Percentiles rank a stretch among this genome's conserved stretches.
Conservation (phyloP, 345 rosid species). For the Eucalyptus cloeziana region DNA sequence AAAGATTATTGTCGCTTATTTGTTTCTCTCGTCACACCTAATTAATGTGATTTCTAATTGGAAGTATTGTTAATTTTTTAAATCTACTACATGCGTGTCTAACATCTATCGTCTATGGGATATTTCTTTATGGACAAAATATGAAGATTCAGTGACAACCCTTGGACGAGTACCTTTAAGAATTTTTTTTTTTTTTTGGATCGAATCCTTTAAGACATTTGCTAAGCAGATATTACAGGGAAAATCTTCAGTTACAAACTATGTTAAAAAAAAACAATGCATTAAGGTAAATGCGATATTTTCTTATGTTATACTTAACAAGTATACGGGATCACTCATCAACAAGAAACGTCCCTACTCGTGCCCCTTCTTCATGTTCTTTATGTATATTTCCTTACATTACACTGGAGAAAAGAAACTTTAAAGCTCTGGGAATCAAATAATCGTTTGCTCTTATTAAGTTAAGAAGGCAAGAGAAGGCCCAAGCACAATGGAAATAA, state of each 20-base stretch:
- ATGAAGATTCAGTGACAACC: background rate
- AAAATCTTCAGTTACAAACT: background rate
- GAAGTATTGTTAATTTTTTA: background rate
- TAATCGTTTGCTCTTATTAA: background rate
- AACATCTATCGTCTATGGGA: background rate
- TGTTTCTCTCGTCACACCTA: background rate
- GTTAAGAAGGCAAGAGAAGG: background rate
- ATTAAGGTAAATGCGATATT: background rate
- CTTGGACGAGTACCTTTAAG: background rate
- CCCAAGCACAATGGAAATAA: background rate
- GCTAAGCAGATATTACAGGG: background rate
- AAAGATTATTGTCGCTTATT: background rate
- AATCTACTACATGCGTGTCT: background rate
- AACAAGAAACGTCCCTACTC: background rate
- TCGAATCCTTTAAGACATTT: background rate
- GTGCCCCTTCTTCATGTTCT: background rate
- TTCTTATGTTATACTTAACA: background rate
- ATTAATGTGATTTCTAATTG: background rate
- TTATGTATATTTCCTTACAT: background rate
- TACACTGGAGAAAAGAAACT: background rate
- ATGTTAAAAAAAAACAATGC: background rate
- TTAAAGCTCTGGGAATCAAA: background rate
- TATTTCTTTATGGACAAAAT: background rate
- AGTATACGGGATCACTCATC: background rate
- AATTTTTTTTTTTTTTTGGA: background rate